phyloP scores from a whole-genome alignment of 2,329 filamentous ascomycete species.

The Rasamsonia emersonii region DNA sequence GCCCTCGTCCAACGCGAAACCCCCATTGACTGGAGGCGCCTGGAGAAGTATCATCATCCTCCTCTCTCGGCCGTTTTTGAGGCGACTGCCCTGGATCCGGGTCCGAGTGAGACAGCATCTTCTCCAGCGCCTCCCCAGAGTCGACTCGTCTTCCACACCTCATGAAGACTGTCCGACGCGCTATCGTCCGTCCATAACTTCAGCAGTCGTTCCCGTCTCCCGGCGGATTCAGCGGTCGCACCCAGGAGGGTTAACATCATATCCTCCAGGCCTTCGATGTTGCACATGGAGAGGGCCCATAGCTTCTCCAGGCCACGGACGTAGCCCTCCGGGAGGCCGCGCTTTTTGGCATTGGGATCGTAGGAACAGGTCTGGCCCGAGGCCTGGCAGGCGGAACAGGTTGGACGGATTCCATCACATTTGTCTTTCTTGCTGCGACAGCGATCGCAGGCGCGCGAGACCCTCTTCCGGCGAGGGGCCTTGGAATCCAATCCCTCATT shows the following conservation, averaged over 20 bases:
- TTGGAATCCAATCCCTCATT: conserved; percentile 30
- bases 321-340: conserved; percentile 39
- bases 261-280: conserved; percentile 37
- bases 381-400: conserved; percentile 34
- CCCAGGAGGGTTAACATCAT: conserved; percentile 31
- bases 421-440: conserved; percentile 40
- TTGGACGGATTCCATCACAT: conserved; percentile 36
- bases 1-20: conserved; percentile 21
- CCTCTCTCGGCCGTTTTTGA: conserved; percentile 28
- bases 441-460: conserved; percentile 38
- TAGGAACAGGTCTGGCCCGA: conserved; percentile 35
- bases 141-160: conserved; percentile 36
- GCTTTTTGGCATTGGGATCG: conserved; percentile 37
- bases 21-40: conserved; percentile 19
- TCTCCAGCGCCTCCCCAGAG: conserved; percentile 32
- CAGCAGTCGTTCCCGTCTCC: conserved; percentile 25
- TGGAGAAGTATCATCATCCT: conserved; percentile 15
- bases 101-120: conserved; percentile 30
- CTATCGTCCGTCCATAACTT: conserved; percentile 32
- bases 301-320: conserved; percentile 39
- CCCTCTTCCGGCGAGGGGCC: conserved; percentile 35
- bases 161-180: conserved; percentile 34
- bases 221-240: conserved; percentile 22
- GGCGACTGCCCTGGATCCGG: conserved; percentile 11
- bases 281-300: conserved; percentile 36